A percentile compares a stretch with the other conserved stretches of the same genome.
phyloP scores from a whole-genome alignment of 129 eudicot species.

The Calendula officinalis region DNA sequence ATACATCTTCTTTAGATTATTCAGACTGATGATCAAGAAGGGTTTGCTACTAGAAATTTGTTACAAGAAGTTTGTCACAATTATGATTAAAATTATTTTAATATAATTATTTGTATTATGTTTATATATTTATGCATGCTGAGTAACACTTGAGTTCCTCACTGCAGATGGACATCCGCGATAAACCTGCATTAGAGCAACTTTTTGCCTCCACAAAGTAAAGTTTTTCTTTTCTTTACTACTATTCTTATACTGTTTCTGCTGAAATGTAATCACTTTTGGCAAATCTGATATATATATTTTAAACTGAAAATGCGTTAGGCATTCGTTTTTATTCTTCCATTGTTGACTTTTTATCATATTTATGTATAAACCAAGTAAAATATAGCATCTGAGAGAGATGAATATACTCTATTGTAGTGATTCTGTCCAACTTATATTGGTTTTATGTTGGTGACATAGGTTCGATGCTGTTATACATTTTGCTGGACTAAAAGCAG shows the following conservation, averaged over 20 bases:
- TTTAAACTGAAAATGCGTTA: no score
- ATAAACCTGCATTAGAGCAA: conserved; percentile 67
- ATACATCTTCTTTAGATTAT: no score
- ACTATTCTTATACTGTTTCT: background rate
- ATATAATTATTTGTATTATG: background rate
- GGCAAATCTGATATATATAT: no score
- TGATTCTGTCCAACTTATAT: background rate
- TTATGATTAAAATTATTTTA: background rate
- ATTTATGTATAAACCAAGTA: no score
- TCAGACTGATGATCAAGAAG: background rate
- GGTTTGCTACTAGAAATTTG: no score
- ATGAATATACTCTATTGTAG: no score
- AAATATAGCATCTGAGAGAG: no score
- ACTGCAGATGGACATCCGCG: conserved; percentile 76
- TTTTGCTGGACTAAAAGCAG: conserved; percentile 45
- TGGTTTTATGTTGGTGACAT: conserved; percentile 6
- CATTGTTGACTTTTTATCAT: no score
- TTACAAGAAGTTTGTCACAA: no score
- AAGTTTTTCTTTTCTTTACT: background rate
- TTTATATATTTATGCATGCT: no score
- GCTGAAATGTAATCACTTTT: no score
- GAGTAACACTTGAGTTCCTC: background rate
- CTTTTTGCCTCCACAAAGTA: conserved; percentile 40
- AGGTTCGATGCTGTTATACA: conserved; percentile 80
- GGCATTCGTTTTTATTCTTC: no score